A percentile compares a stretch with the other conserved stretches of the same genome.
Conservation (phyloP, 148 eudicot species). For the Fallopia convolvulus region DNA sequence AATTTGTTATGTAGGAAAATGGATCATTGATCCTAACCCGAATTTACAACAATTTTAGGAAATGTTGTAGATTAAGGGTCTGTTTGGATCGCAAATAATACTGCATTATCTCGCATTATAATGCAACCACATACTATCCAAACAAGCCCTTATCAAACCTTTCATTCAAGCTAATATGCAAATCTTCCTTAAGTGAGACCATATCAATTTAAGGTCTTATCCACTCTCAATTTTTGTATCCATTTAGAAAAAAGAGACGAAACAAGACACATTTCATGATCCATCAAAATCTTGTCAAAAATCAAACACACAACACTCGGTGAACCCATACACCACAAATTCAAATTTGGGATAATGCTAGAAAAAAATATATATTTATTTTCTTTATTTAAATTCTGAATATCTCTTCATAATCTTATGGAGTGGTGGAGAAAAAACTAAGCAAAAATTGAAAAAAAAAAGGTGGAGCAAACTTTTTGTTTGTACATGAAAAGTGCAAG, state of each 20-base stretch:
- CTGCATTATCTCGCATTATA: too few species aligned
- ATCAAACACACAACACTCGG: background rate
- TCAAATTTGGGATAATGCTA: background rate
- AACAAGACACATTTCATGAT: background rate
- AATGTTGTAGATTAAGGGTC: too few species aligned
- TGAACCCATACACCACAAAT: background rate
- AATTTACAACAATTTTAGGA: too few species aligned
- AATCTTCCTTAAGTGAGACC: too few species aligned
- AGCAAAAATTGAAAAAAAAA: background rate
- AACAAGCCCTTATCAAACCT: too few species aligned
- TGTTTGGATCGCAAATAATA: too few species aligned
- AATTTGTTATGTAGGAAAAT: too few species aligned
- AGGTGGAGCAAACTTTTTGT: background rate
- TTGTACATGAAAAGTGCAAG: background rate
- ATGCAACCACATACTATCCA: too few species aligned
- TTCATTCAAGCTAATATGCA: too few species aligned
- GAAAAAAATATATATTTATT: background rate
- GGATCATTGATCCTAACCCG: too few species aligned
- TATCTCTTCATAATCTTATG: background rate
- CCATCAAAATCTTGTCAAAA: background rate
- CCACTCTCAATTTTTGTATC: background rate
- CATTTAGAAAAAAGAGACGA: background rate
- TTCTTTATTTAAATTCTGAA: background rate
- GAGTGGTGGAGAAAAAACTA: background rate
- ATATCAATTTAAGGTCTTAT: background rate